These are phyloP conservation scores for Penicillium vulpinum DNA, from an alignment of 2,329 filamentous ascomycete genomes.

Conservation along the genomic window DNA sequence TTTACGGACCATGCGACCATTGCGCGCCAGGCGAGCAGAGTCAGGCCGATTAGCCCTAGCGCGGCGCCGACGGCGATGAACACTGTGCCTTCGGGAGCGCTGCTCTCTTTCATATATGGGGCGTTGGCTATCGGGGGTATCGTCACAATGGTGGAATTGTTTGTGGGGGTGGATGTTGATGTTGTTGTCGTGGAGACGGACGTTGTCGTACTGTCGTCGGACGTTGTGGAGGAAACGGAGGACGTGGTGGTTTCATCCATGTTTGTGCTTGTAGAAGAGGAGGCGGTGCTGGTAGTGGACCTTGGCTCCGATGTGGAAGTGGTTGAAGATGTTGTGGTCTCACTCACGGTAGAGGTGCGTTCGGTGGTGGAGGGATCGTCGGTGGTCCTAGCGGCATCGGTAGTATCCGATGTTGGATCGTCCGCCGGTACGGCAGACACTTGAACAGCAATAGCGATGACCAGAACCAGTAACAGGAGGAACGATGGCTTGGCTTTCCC, in stretches of 20 bases:
- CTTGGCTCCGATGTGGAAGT: slow-evolving; percentile 16
- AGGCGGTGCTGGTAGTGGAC: slow-evolving; percentile 11
- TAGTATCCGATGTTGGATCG: slow-evolving; percentile 18
- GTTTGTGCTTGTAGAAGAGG: slow-evolving; percentile 17
- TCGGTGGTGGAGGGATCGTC: slow-evolving; percentile 26
- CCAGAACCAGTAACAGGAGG: slow-evolving; percentile 17
- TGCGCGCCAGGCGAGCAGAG: slow-evolving; percentile 83
- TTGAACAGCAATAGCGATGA: slow-evolving; percentile 15
- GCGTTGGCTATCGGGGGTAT: slow-evolving; percentile 82
- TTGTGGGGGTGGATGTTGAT: slow-evolving; percentile 54
- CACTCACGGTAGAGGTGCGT: slow-evolving; percentile 20
- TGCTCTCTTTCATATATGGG: slow-evolving; percentile 88
- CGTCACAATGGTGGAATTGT: slow-evolving; percentile 64
- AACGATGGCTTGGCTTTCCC: slow-evolving; percentile 16
- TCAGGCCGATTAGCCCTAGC: slow-evolving; percentile 76
- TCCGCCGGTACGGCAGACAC: slow-evolving; percentile 22
- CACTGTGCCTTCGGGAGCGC: slow-evolving; percentile 84
- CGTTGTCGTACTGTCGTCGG: slow-evolving; percentile 20
- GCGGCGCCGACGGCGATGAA: slow-evolving; percentile 93
- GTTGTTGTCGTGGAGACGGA: slow-evolving; percentile 20
- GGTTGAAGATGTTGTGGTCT: slow-evolving; percentile 19
- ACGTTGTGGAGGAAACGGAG: slow-evolving; percentile 22
- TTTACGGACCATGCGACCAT: slow-evolving; percentile 89
- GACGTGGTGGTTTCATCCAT: slow-evolving; percentile 20
- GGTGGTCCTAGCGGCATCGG: slow-evolving; percentile 23